phyloP scores from a whole-genome alignment of 1,284 basidiomycete species.

The Anthracocystis panici-leucophaei region DNA sequence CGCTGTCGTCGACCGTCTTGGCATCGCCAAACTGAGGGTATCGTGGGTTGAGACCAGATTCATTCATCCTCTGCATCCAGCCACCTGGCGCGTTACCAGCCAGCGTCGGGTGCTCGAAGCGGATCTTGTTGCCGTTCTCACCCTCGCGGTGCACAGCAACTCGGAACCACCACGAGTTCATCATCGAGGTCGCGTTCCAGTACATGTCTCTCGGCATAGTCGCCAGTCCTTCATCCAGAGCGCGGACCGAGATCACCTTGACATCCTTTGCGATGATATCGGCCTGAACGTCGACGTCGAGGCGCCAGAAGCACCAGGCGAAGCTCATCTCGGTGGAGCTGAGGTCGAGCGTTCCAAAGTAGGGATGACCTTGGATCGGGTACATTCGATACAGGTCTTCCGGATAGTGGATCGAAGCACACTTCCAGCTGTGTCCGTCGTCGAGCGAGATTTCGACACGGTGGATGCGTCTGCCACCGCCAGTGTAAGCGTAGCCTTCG shows the following conservation, averaged over 20 bases:
- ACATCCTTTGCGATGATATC: constrained; percentile 70
- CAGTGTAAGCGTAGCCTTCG: constrained; percentile 77
- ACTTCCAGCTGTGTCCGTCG: constrained; percentile 74
- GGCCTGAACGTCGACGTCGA: constrained; percentile 70
- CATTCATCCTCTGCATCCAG: constrained; percentile 78
- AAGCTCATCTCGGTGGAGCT: constrained; percentile 75
- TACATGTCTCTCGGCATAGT: constrained; percentile 74
- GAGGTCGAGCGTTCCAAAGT: constrained; percentile 72
- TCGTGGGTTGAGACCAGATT: constrained; percentile 72
- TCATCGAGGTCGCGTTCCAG: constrained; percentile 74
- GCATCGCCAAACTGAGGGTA: constrained; percentile 69
- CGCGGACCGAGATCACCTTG: constrained; percentile 74
- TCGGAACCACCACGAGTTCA: constrained; percentile 76
- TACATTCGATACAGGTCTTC: constrained; percentile 74
- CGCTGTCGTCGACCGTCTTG: neutral
- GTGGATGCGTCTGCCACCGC: constrained; percentile 76
- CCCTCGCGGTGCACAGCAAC: constrained; percentile 73
- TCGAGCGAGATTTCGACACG: constrained; percentile 77
- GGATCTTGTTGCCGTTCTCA: constrained; percentile 66
- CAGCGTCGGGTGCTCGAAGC: constrained; percentile 77
- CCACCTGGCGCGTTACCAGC: constrained; percentile 74
- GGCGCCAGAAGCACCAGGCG: constrained; percentile 79
- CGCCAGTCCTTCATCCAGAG: constrained; percentile 75
- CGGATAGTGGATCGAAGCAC: constrained; percentile 74
- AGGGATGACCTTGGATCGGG: constrained; percentile 62